A percentile compares a stretch with the other conserved stretches of the same genome.
Evolutionary conservation across 331 rosid species (phyloP).

Genomic region (Rosa hybrid): DNA sequence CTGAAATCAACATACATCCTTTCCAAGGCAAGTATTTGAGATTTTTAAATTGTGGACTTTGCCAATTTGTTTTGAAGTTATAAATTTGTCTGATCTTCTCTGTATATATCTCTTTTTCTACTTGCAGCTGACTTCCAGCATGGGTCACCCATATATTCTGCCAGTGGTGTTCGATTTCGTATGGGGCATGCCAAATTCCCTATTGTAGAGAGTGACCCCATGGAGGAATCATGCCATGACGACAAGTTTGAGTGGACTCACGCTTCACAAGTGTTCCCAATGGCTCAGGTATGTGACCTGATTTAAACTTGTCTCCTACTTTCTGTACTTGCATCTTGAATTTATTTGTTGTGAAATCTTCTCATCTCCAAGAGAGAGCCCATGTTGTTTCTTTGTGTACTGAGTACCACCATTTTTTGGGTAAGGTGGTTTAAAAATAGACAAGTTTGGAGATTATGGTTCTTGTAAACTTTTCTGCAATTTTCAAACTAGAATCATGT

Average conservation of each 20-base stretch:
- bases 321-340: conserved; percentile 4
- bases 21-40: conserved; percentile 56
- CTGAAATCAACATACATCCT: conserved; percentile 70
- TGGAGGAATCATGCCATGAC: conserved; percentile 17
- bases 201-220: conserved; percentile 1
- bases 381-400: neutral
- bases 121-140: conserved; percentile 69
- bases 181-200: conserved; percentile 61
- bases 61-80: conserved; percentile 14
- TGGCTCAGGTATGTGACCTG: conserved; percentile 62
- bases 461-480: neutral
- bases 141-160: conserved; percentile 78
- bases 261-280: conserved; percentile 74
- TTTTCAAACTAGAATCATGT: neutral
- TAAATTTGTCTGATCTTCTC: conserved; percentile 23
- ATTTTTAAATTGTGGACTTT: conserved; percentile 12
- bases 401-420: neutral
- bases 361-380: neutral
- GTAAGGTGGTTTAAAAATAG: neutral
- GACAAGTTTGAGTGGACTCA: conserved; percentile 71
- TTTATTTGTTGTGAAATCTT: conserved; percentile 8
- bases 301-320: neutral
- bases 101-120: conserved; percentile 11
- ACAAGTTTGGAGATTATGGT: neutral
- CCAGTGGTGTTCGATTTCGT: conserved; percentile 67